Percentiles rank a stretch among this genome's conserved stretches.
phyloP scores from a whole-genome alignment of 2,329 filamentous ascomycete species.

The Arthrobotrys musiformis region DNA sequence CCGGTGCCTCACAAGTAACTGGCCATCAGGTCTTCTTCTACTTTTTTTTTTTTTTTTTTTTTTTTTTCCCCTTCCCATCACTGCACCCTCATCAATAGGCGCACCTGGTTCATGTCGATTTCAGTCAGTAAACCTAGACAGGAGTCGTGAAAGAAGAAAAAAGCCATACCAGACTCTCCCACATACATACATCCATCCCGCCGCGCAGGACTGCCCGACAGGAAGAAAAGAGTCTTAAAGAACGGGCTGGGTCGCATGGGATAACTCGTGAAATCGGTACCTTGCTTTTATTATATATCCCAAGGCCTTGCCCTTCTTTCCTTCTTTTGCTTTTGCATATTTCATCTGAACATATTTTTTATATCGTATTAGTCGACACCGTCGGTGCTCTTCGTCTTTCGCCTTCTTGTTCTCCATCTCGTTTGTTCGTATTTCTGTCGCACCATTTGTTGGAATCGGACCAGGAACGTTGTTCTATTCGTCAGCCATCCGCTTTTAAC shows the following conservation, averaged over 20 bases:
- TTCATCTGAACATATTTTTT: constrained; percentile 44
- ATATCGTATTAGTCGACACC: constrained; percentile 11
- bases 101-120: constrained; percentile 53
- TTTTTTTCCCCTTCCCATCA: background rate
- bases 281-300: constrained; percentile 56
- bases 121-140: constrained; percentile 20
- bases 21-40: constrained; percentile 46
- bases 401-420: constrained; percentile 1
- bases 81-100: constrained; percentile 34
- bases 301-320: constrained; percentile 51
- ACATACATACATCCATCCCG: constrained; percentile 1
- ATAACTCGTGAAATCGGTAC: constrained; percentile 50
- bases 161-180: constrained; percentile 16
- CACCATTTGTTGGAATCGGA: constrained; percentile 53
- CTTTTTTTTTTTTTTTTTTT: background rate
- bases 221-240: constrained; percentile 38
- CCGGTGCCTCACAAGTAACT: constrained; percentile 53
- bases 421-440: constrained; percentile 39
- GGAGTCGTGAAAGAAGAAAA: constrained; percentile 21
- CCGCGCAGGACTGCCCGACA: constrained; percentile 30
- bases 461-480: constrained; percentile 48
- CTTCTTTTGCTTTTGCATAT: constrained; percentile 35
- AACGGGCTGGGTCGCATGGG: constrained; percentile 48
- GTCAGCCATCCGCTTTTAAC: constrained; percentile 54
- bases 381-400: too few relatives aligned